A percentile compares a stretch with the other conserved stretches of the same genome.
These are phyloP conservation scores for Naganishia kalamii DNA, from an alignment of 768 basidiomycete genomes.

Conservation along the genomic window DNA sequence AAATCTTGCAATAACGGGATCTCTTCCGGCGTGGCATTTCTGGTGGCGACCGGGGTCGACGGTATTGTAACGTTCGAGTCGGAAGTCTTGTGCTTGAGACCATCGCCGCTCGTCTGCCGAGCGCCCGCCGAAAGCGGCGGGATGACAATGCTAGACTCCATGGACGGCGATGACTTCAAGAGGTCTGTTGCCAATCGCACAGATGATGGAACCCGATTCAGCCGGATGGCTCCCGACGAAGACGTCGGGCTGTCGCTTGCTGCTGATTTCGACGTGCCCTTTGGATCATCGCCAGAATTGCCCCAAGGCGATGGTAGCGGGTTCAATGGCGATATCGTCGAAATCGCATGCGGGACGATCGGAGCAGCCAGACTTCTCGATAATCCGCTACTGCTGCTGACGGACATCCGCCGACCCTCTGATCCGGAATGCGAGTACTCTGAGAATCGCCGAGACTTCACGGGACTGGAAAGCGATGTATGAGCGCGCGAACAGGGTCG, in stretches of 20 bases:
- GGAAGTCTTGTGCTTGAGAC: background rate
- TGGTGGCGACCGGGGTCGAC: slow-evolving; percentile 30
- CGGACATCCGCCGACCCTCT: slow-evolving; percentile 12
- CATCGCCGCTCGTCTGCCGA: background rate
- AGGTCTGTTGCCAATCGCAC: slow-evolving; percentile 49
- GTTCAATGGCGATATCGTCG: slow-evolving; percentile 43
- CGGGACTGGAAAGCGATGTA: background rate
- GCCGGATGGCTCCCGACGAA: slow-evolving; percentile 41
- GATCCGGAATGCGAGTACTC: slow-evolving; percentile 5
- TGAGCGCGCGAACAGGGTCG: background rate
- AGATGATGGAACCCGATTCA: slow-evolving; percentile 49
- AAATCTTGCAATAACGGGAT: background rate
- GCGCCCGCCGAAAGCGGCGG: background rate
- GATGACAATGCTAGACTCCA: slow-evolving; percentile 2
- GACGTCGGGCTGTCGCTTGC: background rate
- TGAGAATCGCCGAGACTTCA: slow-evolving; percentile 11
- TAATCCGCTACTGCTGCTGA: slow-evolving; percentile 9
- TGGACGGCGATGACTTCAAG: slow-evolving; percentile 35
- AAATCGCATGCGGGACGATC: slow-evolving; percentile 30
- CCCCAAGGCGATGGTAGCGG: slow-evolving; percentile 44
- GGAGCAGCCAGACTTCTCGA: slow-evolving; percentile 11
- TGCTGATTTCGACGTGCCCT: background rate
- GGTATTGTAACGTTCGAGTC: slow-evolving; percentile 21
- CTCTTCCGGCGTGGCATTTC: slow-evolving; percentile 32
- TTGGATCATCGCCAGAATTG: slow-evolving; percentile 16